phyloP scores from a whole-genome alignment of 352 stramenopile species.

The Phytophthora melonis region DNA sequence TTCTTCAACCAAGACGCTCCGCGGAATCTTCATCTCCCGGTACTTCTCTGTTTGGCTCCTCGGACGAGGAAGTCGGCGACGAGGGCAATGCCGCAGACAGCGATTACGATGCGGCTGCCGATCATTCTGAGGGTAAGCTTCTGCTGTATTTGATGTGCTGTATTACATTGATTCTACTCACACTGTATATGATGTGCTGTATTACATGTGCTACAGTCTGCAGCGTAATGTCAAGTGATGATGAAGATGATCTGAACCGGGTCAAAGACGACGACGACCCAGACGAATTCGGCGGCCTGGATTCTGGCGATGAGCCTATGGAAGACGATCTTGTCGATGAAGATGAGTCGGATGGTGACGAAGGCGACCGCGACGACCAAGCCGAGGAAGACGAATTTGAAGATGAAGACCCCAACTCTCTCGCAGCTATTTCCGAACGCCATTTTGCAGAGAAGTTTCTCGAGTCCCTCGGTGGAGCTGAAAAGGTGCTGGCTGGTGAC shows the following conservation, averaged over 20 bases:
- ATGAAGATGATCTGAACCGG: too few species aligned
- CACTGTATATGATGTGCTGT: too few species aligned
- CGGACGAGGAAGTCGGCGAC: neutral
- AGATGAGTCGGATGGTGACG: neutral
- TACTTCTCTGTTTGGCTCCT: neutral
- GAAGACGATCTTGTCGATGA: constrained; percentile 1
- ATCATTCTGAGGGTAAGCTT: neutral
- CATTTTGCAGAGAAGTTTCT: constrained; percentile 14
- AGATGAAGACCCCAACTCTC: neutral
- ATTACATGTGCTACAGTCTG: too few species aligned
- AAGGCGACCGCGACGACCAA: neutral
- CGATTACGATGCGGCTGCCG: neutral
- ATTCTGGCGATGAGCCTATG: neutral
- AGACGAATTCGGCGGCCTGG: neutral
- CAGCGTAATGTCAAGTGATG: too few species aligned
- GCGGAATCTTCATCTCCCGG: too few species aligned
- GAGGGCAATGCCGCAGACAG: too few species aligned
- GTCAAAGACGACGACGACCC: too few species aligned
- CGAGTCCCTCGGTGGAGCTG: too few species aligned
- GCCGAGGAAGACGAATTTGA: neutral
- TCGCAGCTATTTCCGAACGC: neutral
- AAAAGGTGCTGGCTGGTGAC: too few species aligned
- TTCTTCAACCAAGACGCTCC: neutral
- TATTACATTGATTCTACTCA: neutral
- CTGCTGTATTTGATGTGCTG: neutral